Evolutionary conservation across 2,329 filamentous ascomycete genomes (phyloP).

Genomic region (Alternaria infectoria): DNA sequence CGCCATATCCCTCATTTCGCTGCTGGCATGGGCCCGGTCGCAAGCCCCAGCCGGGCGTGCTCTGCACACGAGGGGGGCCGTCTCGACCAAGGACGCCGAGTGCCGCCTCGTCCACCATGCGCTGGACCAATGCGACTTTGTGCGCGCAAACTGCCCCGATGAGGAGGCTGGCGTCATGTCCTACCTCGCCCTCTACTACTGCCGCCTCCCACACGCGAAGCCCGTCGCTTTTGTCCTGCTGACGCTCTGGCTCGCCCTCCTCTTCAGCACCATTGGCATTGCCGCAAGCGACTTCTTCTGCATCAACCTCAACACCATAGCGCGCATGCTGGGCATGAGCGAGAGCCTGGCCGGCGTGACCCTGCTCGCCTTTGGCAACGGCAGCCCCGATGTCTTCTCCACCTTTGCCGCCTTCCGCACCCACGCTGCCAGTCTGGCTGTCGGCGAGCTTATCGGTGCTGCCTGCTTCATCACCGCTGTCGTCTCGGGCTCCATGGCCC

Average conservation of each 20-base stretch:
- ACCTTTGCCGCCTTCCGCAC: slow-evolving; percentile 98
- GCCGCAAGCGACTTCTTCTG: slow-evolving; percentile 99
- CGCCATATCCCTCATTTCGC: slow-evolving; percentile 35
- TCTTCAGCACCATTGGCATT: slow-evolving; percentile 97
- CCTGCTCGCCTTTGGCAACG: slow-evolving; percentile 95
- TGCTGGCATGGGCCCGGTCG: slow-evolving; percentile 37
- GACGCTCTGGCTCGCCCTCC: slow-evolving; percentile 80
- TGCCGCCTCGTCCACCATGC: slow-evolving; percentile 82
- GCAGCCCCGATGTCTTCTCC: slow-evolving; percentile 96
- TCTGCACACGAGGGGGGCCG: slow-evolving; percentile 24
- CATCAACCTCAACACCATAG: slow-evolving; percentile 92
- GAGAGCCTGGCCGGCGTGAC: slow-evolving; percentile 97
- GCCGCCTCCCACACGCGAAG: slow-evolving; percentile 70
- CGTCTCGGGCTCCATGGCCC: slow-evolving; percentile 94
- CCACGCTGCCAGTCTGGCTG: slow-evolving; percentile 93
- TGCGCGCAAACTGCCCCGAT: slow-evolving; percentile 80
- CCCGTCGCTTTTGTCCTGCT: slow-evolving; percentile 81
- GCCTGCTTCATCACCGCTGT: slow-evolving; percentile 96
- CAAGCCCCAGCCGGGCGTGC: neutral
- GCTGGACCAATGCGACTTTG: slow-evolving; percentile 82
- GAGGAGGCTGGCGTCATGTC: slow-evolving; percentile 89
- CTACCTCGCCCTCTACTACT: slow-evolving; percentile 93
- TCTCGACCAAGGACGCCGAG: slow-evolving; percentile 48
- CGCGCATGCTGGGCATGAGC: slow-evolving; percentile 86
- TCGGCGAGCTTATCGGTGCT: slow-evolving; percentile 93